These are phyloP conservation scores for Nemania serpens DNA, from an alignment of 2,329 filamentous ascomycete species.

Conservation along the genomic window DNA sequence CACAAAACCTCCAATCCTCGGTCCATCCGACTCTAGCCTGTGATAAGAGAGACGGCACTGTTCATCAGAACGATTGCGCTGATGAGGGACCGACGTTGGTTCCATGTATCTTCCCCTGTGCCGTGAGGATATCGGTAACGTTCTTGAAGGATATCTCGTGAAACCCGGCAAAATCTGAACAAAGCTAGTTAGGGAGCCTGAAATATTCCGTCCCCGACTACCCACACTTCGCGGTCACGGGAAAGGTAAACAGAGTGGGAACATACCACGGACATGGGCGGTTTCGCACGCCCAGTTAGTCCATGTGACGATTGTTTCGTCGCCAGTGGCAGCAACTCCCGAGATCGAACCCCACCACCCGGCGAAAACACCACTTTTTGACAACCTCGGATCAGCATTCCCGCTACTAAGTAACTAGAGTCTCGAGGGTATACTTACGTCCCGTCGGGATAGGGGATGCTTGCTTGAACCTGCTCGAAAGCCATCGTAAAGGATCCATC, in stretches of 20 bases:
- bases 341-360: not conserved
- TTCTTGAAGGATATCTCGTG: conserved; percentile 16
- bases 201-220: not conserved
- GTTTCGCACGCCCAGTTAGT: not conserved
- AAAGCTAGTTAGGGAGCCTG: not conserved
- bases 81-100: conserved; percentile 9
- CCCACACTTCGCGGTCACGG: not conserved
- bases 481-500: not conserved
- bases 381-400: not conserved
- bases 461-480: conserved; percentile 16
- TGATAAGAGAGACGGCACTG: no score
- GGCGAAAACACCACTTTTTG: not conserved
- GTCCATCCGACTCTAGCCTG: not conserved
- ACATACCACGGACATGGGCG: not conserved
- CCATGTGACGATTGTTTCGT: not conserved
- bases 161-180: conserved; percentile 10
- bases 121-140: conserved; percentile 7
- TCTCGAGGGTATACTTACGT: not conserved
- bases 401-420: no score
- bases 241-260: not conserved
- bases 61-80: conserved; percentile 5
- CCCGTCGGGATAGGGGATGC: conserved; percentile 11
- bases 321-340: not conserved
- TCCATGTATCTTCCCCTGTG: conserved; percentile 3
- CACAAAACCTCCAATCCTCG: no score